Percentiles rank a stretch among this genome's conserved stretches.
phyloP scores from a whole-genome alignment of 1,284 basidiomycete genomes.

The Apiotrichum siamense region DNA sequence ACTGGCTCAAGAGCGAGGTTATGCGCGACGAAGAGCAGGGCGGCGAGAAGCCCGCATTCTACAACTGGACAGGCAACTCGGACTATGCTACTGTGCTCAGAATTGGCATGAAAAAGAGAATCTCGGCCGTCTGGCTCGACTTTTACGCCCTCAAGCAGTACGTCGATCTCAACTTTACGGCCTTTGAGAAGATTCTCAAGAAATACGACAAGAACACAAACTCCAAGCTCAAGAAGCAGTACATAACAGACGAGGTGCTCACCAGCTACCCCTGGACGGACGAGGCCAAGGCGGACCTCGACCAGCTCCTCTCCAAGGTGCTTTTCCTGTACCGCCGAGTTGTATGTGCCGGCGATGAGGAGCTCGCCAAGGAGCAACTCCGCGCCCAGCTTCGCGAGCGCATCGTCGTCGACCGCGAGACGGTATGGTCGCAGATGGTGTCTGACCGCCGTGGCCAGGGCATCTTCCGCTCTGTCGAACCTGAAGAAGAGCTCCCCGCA shows the following conservation, averaged over 20 bases:
- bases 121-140: conserved; percentile 78
- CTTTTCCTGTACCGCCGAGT: conserved; percentile 79
- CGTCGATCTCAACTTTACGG: conserved; percentile 86
- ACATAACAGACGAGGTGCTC: conserved; percentile 72
- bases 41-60: conserved; percentile 19
- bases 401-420: conserved; percentile 49
- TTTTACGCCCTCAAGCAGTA: conserved; percentile 85
- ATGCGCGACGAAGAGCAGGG: conserved; percentile 5
- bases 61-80: conserved; percentile 70
- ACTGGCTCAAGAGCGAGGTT: conserved; percentile 21
- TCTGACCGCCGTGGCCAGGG: conserved; percentile 53
- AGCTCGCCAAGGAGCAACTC: conserved; percentile 71
- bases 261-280: conserved; percentile 62
- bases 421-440: conserved; percentile 97
- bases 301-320: conserved; percentile 58
- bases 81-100: conserved; percentile 85
- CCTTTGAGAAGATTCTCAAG: conserved; percentile 93
- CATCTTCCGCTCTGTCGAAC: conserved; percentile 62
- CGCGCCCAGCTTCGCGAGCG: conserved; percentile 85
- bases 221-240: conserved; percentile 75
- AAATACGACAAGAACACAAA: conserved; percentile 98
- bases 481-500: conserved; percentile 52
- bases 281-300: conserved; percentile 60
- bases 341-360: conserved; percentile 68
- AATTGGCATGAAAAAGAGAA: conserved; percentile 83